A percentile compares a stretch with the other conserved stretches of the same genome.
Evolutionary conservation across 176 grass and related monocot genomes (phyloP).

Genomic region (Oryza rufipogon): DNA sequence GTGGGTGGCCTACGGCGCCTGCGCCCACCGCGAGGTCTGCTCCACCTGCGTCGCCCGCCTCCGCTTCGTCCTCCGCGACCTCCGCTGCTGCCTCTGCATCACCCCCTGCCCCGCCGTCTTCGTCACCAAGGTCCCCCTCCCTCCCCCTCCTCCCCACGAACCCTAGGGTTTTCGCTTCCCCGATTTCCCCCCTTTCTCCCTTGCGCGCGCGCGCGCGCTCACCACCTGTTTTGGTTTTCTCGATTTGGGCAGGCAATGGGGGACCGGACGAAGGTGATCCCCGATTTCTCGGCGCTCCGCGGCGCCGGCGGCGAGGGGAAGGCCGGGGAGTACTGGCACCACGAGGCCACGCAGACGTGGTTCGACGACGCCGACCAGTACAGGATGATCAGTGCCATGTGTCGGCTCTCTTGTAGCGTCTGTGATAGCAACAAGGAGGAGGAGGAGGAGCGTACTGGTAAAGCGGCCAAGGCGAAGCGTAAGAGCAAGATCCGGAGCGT

Average conservation of each 20-base stretch:
- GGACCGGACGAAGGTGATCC: constrained; percentile 59
- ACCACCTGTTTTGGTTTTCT: background rate
- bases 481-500: constrained; percentile 62
- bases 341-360: constrained; percentile 64
- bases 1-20: constrained; percentile 73
- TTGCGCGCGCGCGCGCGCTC: background rate
- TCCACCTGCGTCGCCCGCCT: constrained; percentile 70
- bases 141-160: too few relatives aligned
- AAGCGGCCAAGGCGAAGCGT: constrained; percentile 45
- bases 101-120: constrained; percentile 60
- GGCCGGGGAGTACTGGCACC: constrained; percentile 69
- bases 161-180: constrained; percentile 8
- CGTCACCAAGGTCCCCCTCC: constrained; percentile 56
- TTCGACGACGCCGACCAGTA: constrained; percentile 75
- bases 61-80: constrained; percentile 68
- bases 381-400: constrained; percentile 69
- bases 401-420: constrained; percentile 68
- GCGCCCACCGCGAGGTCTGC: constrained; percentile 78
- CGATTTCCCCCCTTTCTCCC: too few relatives aligned
- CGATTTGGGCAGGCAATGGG: constrained; percentile 51
- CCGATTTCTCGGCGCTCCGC: constrained; percentile 61
- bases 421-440: constrained; percentile 43
- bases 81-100: constrained; percentile 74
- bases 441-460: constrained; percentile 36
- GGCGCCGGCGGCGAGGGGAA: constrained; percentile 45